phyloP scores from a whole-genome alignment of 495 filamentous ascomycete genomes.

The Xylaria castorea region DNA sequence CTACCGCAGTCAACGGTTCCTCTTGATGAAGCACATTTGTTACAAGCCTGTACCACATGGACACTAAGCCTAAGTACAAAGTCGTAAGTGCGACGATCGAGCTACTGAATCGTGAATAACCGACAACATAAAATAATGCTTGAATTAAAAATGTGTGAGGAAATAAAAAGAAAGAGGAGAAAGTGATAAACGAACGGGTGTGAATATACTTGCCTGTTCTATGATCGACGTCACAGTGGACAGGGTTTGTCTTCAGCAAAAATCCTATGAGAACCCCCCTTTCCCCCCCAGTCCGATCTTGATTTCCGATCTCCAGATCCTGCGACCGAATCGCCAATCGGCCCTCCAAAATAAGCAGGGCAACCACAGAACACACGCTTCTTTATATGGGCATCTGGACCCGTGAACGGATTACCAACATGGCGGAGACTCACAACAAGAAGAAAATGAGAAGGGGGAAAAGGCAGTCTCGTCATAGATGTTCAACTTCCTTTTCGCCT shows the following conservation, averaged over 20 bases:
- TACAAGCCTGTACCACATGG: background rate
- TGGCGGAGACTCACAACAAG: conserved; percentile 1
- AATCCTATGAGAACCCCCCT: conserved; percentile 30
- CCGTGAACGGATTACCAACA: conserved; percentile 21
- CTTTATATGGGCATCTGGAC: conserved; percentile 32
- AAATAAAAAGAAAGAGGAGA: background rate
- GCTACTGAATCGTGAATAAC: no score
- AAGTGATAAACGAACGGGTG: background rate
- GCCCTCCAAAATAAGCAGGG: conserved; percentile 16
- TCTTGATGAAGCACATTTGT: conserved; percentile 1
- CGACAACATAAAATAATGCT: background rate
- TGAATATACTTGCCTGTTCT: background rate
- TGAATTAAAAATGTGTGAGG: background rate
- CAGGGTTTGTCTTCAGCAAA: conserved; percentile 19
- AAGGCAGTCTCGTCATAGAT: background rate
- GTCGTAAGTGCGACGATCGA: background rate
- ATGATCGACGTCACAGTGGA: conserved; percentile 20
- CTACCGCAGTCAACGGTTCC: background rate
- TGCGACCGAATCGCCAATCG: conserved; percentile 31
- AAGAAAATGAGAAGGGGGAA: background rate
- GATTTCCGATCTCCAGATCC: conserved; percentile 40
- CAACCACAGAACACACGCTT: conserved; percentile 9
- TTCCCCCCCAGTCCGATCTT: conserved; percentile 13
- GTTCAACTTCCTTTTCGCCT: background rate
- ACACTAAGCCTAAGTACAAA: background rate